Evolutionary conservation across 495 filamentous ascomycete species (phyloP), one percentile per base, ranked within the genome.

Genomic region (Tuber calosporum): DNA sequence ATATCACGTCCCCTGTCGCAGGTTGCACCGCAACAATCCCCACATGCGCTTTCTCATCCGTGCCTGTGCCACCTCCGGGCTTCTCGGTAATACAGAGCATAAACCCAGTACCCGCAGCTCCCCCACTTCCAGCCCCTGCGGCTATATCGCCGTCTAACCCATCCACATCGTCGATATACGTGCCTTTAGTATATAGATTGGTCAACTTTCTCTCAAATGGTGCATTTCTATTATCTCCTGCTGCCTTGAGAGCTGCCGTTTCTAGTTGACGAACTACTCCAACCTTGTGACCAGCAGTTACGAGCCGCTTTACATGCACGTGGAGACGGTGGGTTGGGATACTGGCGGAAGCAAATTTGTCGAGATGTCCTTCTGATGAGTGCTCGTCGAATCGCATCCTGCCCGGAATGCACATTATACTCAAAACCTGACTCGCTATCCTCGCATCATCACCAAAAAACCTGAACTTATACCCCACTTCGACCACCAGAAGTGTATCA

Each of bases 391-490:
- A 99, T 78, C 96, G 84, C 77, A 94, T 89, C 80, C 97, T 99
- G 13, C 95, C 95, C 1, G 95, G 95, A 77, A 98, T 97, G 80
- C 95, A 99, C 45, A 98, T 92, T 79, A 99, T 98, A 73, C 91
- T 91, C 73, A 99, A 84, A 81, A 94, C 93, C 81, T 95, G 97
- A 8, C 93, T 91, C 22, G 95, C 96, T 72, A 89, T 87, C 72
- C 93, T 87, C 8, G 95, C 95, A 85, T 99, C 95, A 79, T 97
- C 94, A n/a, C 96, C 95, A 79, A 96, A 97, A 85, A 99, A 97
- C 62, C 90, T 88, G 84, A 95, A 99, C 82, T 99, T 99, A 82
- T 99, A 99, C 39, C 95, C 95, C 7, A 99, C 95, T 79, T 99
- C 93, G 30, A 97, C 88, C 4, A 97, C 88, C 53, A 99, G 83